Base-by-base conservation (phyloP, 805 yeast species). In the Sugiyamaella chiloensis region DNA sequence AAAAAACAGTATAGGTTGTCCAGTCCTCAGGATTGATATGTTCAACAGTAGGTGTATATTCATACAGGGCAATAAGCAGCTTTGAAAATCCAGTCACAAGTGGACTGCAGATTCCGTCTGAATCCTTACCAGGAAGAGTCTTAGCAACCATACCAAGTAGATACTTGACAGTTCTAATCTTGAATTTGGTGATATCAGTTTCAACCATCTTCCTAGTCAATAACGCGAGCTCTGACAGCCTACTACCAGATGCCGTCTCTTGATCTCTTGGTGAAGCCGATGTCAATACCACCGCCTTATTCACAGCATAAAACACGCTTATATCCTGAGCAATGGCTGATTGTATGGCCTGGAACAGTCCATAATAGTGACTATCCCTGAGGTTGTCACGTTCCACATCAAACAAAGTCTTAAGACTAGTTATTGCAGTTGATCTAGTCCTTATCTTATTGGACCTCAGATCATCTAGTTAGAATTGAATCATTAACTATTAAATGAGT, bases 41-140 rank as follows among this genome's bases (percentile, higher is more conserved):
- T 27, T 60, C 60, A 5, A 59, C 35, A 21, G 56, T 56, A 2
- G 60, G 53, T 3, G 55, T 24, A 19, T 54, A 46, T 14, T 42
- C 29, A 40, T 53, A 55, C 17, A 59, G 23, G 3, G 39, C 23
- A 14, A 37, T 29, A 21, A 57, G 32, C 8, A 51, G 37, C 20
- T 51, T 52, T 7, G 54, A 16, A n/a, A 54, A 59, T 17, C 52
- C 48, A 12, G 42, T 27, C 16, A 48, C 34, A 20, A 59, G 17
- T 3, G 60, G 59, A 23, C 40, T 40, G 23, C 49, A 42, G 14
- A 54, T 8, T 2, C 9, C 20, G 5, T 29, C 43, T 19, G 29
- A n/a, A 3, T 17, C 27, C 6, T 26, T 31, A 6, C 32, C 16
- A 23, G n/a, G 42, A 7, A 45, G 27, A 16, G 29, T 7, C 20